Evolutionary conservation across 495 filamentous ascomycete genomes (phyloP).

Genomic region (Penicillium chermesinum): DNA sequence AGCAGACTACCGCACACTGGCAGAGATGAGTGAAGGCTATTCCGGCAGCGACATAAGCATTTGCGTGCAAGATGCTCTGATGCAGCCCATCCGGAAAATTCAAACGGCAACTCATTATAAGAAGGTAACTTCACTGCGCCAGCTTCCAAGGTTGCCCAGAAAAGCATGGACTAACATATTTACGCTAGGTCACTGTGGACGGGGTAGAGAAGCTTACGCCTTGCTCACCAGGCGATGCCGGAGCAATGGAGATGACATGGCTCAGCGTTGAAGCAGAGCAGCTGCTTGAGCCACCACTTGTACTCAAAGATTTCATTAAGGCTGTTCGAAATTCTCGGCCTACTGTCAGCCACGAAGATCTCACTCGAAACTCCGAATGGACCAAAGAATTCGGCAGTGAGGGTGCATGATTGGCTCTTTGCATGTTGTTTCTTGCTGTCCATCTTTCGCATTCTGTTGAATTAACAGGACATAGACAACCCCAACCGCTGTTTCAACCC

Average conservation of each 20-base stretch:
- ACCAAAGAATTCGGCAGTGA: constrained; percentile 96
- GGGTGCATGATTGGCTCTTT: constrained; percentile 47
- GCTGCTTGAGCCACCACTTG: constrained; percentile 79
- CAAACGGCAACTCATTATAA: constrained; percentile 99
- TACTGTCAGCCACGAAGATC: constrained; percentile 81
- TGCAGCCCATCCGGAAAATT: constrained; percentile 97
- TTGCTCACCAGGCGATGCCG: constrained; percentile 84
- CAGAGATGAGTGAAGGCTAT: constrained; percentile 81
- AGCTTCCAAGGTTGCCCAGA: neutral
- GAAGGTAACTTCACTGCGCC: constrained; percentile 51
- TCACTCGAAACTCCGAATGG: constrained; percentile 84
- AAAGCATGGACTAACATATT: neutral
- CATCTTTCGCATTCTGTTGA: neutral
- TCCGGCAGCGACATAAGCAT: constrained; percentile 95
- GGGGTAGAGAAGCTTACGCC: constrained; percentile 78
- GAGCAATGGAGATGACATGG: constrained; percentile 91
- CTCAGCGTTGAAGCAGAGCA: constrained; percentile 74
- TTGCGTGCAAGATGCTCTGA: constrained; percentile 92
- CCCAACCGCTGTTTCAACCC: neutral
- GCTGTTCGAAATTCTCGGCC: constrained; percentile 83
- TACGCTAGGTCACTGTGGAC: constrained; percentile 60
- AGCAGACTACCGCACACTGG: constrained; percentile 74
- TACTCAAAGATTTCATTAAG: constrained; percentile 89
- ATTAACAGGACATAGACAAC: neutral
- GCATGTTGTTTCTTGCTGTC: neutral